Evolutionary conservation across 1,284 basidiomycete species (phyloP).

Genomic region (Chondrostereum purpureum): DNA sequence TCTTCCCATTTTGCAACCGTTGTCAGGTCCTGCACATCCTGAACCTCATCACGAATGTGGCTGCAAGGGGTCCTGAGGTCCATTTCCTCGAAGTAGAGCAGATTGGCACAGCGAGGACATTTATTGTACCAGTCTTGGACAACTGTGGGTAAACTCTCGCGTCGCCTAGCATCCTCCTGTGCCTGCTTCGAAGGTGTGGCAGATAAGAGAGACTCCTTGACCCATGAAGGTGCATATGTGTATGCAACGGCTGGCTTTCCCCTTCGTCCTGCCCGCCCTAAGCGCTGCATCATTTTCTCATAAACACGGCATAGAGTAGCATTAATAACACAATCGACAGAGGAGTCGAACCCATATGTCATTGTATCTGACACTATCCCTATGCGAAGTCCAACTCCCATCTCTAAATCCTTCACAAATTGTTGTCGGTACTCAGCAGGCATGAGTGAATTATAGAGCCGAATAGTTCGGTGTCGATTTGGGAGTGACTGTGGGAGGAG

Average conservation of each 20-base stretch:
- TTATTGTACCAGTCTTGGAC: too few species aligned
- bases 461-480: conserved; percentile 7
- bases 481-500: conserved; percentile 12
- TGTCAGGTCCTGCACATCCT: too few species aligned
- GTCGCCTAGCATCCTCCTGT: too few species aligned
- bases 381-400: conserved; percentile 2
- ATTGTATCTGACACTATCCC: conserved; percentile 2
- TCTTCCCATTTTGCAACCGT: too few species aligned
- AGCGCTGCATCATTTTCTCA: conserved; percentile 5
- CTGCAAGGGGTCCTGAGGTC: too few species aligned
- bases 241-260: conserved; percentile 2
- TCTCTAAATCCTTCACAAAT: conserved; percentile 7
- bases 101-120: too few species aligned
- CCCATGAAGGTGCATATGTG: conserved; percentile 5
- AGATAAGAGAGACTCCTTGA: conserved; percentile 2
- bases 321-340: background rate
- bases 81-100: too few species aligned
- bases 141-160: too few species aligned
- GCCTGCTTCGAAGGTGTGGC: conserved; percentile 5
- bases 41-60: too few species aligned
- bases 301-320: background rate
- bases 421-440: conserved; percentile 7
- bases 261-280: conserved; percentile 8
- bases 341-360: conserved; percentile 7
- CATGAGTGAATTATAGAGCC: conserved; percentile 12